Evolutionary conservation across 2,329 filamentous ascomycete species (phyloP).

Genomic region (Macrophomina phaseolina): DNA sequence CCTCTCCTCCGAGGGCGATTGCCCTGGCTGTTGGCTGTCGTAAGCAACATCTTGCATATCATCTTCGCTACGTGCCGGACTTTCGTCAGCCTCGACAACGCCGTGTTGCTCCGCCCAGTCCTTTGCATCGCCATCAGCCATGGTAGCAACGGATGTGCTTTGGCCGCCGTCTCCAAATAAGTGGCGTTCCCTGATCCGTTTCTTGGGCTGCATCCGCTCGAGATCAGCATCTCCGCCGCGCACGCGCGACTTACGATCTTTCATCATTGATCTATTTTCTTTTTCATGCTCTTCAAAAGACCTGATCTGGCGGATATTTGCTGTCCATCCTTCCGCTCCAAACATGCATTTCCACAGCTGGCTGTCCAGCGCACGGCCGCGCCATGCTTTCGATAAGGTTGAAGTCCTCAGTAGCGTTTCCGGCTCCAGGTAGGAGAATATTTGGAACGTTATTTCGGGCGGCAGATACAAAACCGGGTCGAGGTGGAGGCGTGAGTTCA

Average conservation of each 20-base stretch:
- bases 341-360: slow-evolving; percentile 88
- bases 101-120: slow-evolving; percentile 56
- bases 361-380: slow-evolving; percentile 78
- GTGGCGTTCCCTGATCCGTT: slow-evolving; percentile 55
- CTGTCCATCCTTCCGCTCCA: slow-evolving; percentile 83
- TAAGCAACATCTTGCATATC: slow-evolving; percentile 49
- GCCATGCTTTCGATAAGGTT: slow-evolving; percentile 80
- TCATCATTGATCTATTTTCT: slow-evolving; percentile 43
- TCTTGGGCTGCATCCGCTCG: slow-evolving; percentile 55
- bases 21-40: slow-evolving; percentile 5
- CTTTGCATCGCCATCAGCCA: slow-evolving; percentile 13
- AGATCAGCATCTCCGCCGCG: slow-evolving; percentile 26
- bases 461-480: slow-evolving; percentile 88
- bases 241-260: slow-evolving; percentile 52
- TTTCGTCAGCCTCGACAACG: slow-evolving; percentile 53
- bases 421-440: slow-evolving; percentile 85
- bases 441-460: slow-evolving; percentile 86
- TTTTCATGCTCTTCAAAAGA: slow-evolving; percentile 66
- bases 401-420: slow-evolving; percentile 80
- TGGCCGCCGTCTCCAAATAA: slow-evolving; percentile 40
- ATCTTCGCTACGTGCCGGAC: slow-evolving; percentile 36
- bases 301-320: slow-evolving; percentile 67
- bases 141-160: not conserved
- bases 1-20: slow-evolving; percentile 29
- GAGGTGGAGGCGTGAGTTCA: slow-evolving; percentile 86